These are phyloP conservation scores for Magnusiomyces ingens DNA, from an alignment of 1,139 yeast species.

Conservation along the genomic window DNA sequence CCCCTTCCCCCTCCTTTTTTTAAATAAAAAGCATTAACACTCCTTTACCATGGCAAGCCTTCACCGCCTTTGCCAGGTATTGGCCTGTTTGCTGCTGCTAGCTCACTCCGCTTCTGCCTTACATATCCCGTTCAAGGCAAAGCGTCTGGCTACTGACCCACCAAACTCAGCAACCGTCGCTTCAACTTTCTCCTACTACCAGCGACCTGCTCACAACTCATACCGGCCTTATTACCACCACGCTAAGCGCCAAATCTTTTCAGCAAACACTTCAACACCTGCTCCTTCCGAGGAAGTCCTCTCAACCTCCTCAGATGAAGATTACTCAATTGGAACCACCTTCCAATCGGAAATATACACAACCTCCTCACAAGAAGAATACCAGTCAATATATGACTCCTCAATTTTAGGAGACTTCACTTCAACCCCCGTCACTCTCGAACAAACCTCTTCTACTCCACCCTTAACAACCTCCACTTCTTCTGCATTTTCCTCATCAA, in stretches of 20 bases:
- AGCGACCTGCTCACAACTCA: neutral
- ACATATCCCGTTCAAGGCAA: conserved; percentile 2
- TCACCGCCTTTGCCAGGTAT: conserved; percentile 1
- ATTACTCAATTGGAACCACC: too few relatives aligned
- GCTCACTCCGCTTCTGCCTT: conserved; percentile 4
- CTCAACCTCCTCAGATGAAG: too few relatives aligned
- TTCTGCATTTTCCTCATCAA: neutral
- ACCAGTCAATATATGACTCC: neutral
- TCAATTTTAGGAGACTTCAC: neutral
- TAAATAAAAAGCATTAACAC: neutral
- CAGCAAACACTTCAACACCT: conserved; percentile 10
- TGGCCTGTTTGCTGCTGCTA: conserved; percentile 7
- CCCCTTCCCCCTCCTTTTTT: neutral
- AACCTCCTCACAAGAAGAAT: neutral
- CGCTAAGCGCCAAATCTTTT: conserved; percentile 7
- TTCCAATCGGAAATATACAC: neutral
- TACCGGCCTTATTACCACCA: neutral
- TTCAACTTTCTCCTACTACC: neutral
- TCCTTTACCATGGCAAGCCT: conserved; percentile 3
- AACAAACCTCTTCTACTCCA: neutral
- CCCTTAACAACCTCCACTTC: neutral
- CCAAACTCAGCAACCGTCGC: neutral
- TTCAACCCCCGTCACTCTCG: neutral
- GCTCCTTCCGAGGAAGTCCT: neutral
- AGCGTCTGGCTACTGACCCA: neutral